Conservation (phyloP, 805 yeast species). For the Candida alai region DNA sequence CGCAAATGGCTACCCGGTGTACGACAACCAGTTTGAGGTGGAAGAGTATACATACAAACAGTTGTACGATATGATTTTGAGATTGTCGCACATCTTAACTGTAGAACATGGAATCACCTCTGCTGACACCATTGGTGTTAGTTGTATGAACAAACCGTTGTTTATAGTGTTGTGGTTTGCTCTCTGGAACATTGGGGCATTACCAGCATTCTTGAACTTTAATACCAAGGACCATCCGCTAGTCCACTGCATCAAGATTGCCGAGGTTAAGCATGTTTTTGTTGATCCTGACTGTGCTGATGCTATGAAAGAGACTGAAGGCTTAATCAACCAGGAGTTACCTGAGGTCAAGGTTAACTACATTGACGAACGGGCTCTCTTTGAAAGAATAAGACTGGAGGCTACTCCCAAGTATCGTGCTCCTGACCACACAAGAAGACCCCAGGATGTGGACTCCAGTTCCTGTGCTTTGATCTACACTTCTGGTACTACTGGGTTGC, state of each 20-base stretch:
- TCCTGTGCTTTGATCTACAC: conserved; percentile 79
- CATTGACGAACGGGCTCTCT: conserved; percentile 48
- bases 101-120: conserved; percentile 60
- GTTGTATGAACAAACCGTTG: conserved; percentile 79
- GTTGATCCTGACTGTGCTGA: conserved; percentile 68
- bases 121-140: conserved; percentile 69
- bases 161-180: conserved; percentile 80
- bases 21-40: conserved; percentile 53
- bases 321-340: conserved; percentile 29
- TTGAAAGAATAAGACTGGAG: conserved; percentile 37
- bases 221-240: conserved; percentile 71
- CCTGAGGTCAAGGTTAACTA: conserved; percentile 43
- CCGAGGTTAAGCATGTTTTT: conserved; percentile 60
- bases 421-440: conserved; percentile 54
- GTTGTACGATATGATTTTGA: conserved; percentile 59
- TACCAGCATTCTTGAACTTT: conserved; percentile 83
- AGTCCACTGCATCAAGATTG: conserved; percentile 72
- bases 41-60: conserved; percentile 68
- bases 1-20: conserved; percentile 36
- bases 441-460: conserved; percentile 51
- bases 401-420: conserved; percentile 51
- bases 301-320: conserved; percentile 49
- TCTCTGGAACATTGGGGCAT: conserved; percentile 86
- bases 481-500: conserved; percentile 92
- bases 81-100: conserved; percentile 62